phyloP scores from a whole-genome alignment of 805 yeast species.

The Candida anglica region DNA sequence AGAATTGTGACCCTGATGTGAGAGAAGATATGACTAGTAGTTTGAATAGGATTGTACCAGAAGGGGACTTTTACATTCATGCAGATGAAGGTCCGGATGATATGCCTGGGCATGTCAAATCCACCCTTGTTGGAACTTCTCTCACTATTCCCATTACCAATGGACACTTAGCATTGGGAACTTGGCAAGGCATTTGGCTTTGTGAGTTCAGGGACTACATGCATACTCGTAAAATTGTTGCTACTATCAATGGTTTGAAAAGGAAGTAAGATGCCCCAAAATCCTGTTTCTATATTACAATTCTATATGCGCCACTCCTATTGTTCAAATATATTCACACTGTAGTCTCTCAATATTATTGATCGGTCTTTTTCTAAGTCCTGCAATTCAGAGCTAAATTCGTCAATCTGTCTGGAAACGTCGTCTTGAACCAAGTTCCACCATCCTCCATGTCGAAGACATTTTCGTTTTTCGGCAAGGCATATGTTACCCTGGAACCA shows the following conservation, averaged over 20 bases:
- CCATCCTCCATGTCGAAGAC: slow-evolving; percentile 55
- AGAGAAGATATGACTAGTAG: slow-evolving; percentile 63
- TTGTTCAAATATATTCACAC: neutral
- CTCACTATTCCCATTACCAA: slow-evolving; percentile 65
- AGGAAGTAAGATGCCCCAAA: slow-evolving; percentile 4
- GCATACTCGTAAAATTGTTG: slow-evolving; percentile 65
- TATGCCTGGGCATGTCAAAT: slow-evolving; percentile 78
- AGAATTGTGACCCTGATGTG: slow-evolving; percentile 79
- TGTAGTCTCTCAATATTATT: slow-evolving; percentile 27
- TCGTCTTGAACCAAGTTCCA: slow-evolving; percentile 33
- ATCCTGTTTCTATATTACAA: no score
- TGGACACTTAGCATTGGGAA: slow-evolving; percentile 67
- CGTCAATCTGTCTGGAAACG: slow-evolving; percentile 22
- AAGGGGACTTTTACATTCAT: slow-evolving; percentile 53
- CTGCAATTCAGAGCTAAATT: slow-evolving; percentile 30
- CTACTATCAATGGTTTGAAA: slow-evolving; percentile 65
- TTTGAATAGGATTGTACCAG: slow-evolving; percentile 66
- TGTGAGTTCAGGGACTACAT: slow-evolving; percentile 65
- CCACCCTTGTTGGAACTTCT: slow-evolving; percentile 56
- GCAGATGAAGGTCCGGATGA: slow-evolving; percentile 81
- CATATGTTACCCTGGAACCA: slow-evolving; percentile 31
- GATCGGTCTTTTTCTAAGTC: slow-evolving; percentile 22
- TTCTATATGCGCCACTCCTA: no score
- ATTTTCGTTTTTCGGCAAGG: slow-evolving; percentile 50
- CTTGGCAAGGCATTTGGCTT: slow-evolving; percentile 83